A percentile compares a stretch with the other conserved stretches of the same genome.
phyloP scores from a whole-genome alignment of 1,284 basidiomycete genomes.

The Cryptococcus amylolentus region DNA sequence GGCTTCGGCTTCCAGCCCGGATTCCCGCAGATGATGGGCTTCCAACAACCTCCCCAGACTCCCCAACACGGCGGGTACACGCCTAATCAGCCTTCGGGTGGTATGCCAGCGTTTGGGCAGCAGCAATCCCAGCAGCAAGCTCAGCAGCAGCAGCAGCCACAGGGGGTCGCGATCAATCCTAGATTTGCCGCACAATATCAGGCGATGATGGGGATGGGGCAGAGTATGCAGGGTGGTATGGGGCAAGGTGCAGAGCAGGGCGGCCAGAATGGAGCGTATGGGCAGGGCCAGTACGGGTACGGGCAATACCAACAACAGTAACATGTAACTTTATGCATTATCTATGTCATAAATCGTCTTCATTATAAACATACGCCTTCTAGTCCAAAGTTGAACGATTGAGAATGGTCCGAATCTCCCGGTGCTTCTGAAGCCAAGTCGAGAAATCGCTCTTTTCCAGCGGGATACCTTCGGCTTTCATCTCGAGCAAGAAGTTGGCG shows the following conservation, averaged over 20 bases:
- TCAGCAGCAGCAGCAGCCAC: not conserved
- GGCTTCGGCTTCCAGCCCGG: no score
- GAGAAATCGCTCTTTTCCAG: constrained; percentile 59
- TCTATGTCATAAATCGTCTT: not conserved
- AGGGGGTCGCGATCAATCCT: constrained; percentile 45
- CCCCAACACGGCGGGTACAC: constrained; percentile 1
- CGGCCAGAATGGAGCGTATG: not conserved
- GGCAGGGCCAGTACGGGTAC: constrained; percentile 1
- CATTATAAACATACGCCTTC: not conserved
- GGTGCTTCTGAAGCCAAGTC: constrained; percentile 72
- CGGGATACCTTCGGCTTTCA: constrained; percentile 51
- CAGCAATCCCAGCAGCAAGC: constrained; percentile 3
- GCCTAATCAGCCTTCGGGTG: constrained; percentile 1
- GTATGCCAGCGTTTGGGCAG: not conserved
- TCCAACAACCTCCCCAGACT: not conserved
- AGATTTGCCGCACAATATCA: constrained; percentile 40
- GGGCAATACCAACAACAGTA: not conserved
- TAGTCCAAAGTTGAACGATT: constrained; percentile 70
- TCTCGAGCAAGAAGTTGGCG: constrained; percentile 90
- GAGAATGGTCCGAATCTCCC: constrained; percentile 78
- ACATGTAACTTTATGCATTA: not conserved
- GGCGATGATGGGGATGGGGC: constrained; percentile 11
- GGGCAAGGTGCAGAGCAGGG: not conserved
- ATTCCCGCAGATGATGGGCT: no score
- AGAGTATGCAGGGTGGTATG: not conserved